Evolutionary conservation across 2,329 filamentous ascomycete genomes (phyloP).

Genomic region (Botrytis fragariae): DNA sequence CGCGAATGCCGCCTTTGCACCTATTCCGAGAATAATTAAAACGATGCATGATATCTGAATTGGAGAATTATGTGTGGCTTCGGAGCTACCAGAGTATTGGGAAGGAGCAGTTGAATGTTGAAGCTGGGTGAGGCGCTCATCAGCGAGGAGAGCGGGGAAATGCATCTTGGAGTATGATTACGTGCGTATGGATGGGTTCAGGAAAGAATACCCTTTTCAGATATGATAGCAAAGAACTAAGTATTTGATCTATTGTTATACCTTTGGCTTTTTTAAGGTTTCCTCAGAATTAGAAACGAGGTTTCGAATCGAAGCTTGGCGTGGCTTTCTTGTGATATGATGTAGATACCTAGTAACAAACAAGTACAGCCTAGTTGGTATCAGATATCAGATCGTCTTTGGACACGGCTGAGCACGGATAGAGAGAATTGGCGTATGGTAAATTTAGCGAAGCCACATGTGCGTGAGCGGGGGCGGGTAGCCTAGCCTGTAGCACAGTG

Average conservation of each 20-base stretch:
- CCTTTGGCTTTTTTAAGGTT: not conserved
- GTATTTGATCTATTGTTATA: slow-evolving; percentile 1
- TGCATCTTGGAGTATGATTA: slow-evolving; percentile 2
- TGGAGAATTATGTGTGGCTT: not conserved
- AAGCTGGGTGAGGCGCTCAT: not conserved
- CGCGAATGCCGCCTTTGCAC: not conserved
- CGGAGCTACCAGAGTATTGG: not conserved
- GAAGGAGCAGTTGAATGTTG: not conserved
- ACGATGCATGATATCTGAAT: not conserved
- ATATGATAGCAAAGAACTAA: not conserved
- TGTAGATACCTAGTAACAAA: not conserved
- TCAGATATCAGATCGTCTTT: not conserved
- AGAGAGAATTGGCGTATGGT: not conserved
- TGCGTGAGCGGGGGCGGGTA: not conserved
- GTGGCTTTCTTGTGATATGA: not conserved
- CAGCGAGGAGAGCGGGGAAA: slow-evolving; percentile 11
- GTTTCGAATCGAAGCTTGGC: not conserved
- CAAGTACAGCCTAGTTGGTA: not conserved
- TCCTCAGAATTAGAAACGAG: not conserved
- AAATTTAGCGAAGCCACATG: not conserved
- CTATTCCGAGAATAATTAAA: not conserved
- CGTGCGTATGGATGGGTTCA: not conserved
- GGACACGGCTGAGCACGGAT: slow-evolving; percentile 2
- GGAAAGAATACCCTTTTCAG: not conserved
- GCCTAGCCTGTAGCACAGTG: not conserved